phyloP scores from a whole-genome alignment of 129 eudicot species.

The Artemisia argyi region DNA sequence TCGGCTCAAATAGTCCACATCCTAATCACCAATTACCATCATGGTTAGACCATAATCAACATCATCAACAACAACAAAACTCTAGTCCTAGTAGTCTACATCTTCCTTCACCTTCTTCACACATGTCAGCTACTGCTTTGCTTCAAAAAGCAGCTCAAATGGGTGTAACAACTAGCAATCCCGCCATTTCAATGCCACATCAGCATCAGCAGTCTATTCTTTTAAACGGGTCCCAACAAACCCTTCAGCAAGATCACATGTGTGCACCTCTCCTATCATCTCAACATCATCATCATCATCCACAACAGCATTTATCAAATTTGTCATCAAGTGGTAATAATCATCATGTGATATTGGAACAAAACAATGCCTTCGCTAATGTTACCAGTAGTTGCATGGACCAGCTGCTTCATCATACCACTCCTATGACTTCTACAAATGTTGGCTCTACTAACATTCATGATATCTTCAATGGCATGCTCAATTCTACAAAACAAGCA shows the following conservation, averaged over 20 bases:
- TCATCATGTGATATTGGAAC: constrained; percentile 45
- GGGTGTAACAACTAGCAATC: constrained; percentile 65
- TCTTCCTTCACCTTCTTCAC: constrained; percentile 41
- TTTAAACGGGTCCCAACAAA: constrained; percentile 40
- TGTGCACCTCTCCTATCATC: constrained; percentile 43
- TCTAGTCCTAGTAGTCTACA: constrained; percentile 7
- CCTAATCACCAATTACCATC: constrained; percentile 34
- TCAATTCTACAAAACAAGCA: constrained; percentile 25
- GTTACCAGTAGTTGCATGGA: constrained; percentile 46
- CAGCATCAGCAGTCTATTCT: constrained; percentile 20
- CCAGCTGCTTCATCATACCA: constrained; percentile 30
- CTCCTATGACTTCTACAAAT: constrained; percentile 35
- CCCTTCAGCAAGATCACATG: constrained; percentile 50
- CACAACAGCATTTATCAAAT: constrained; percentile 30
- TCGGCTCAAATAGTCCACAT: constrained; percentile 34
- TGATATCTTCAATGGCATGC: constrained; percentile 40
- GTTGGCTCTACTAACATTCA: constrained; percentile 42
- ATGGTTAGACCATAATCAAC: constrained; percentile 32
- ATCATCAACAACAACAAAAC: constrained; percentile 32
- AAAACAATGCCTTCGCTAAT: constrained; percentile 32
- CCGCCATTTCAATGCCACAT: constrained; percentile 2
- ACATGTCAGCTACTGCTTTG: constrained; percentile 76
- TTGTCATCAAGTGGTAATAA: constrained; percentile 47
- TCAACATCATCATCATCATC: constrained; percentile 37
- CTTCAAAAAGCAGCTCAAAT: constrained; percentile 77